Conservation (phyloP, 1,139 yeast genomes). For the Sugiyamaella xylanicola region DNA sequence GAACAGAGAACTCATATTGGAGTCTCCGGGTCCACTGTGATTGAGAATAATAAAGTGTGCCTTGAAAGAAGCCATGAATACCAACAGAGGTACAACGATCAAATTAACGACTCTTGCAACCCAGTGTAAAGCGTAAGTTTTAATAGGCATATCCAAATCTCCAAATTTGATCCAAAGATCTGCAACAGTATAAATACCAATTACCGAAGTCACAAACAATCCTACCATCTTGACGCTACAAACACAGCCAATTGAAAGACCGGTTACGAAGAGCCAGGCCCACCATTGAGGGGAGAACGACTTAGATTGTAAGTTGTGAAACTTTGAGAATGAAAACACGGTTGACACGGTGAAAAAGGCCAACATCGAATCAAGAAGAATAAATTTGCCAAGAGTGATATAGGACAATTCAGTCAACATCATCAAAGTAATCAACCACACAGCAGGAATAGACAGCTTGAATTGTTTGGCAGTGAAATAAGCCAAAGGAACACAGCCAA, state of each 20-base stretch:
- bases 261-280: slow-evolving; percentile 83
- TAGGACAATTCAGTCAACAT: slow-evolving; percentile 84
- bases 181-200: slow-evolving; percentile 80
- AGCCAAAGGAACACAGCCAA: slow-evolving; percentile 89
- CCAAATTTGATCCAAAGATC: slow-evolving; percentile 71
- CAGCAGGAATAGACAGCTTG: slow-evolving; percentile 76
- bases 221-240: slow-evolving; percentile 94
- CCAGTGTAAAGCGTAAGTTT: slow-evolving; percentile 68
- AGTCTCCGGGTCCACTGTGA: slow-evolving; percentile 93
- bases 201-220: slow-evolving; percentile 74
- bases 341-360: slow-evolving; percentile 89
- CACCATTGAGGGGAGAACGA: slow-evolving; percentile 86
- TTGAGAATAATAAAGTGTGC: slow-evolving; percentile 74
- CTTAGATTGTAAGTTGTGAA: slow-evolving; percentile 67
- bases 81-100: slow-evolving; percentile 70
- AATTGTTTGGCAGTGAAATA: slow-evolving; percentile 88
- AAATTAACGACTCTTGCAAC: slow-evolving; percentile 61
- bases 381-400: slow-evolving; percentile 87
- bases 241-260: slow-evolving; percentile 87
- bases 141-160: slow-evolving; percentile 49
- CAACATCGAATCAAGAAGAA: slow-evolving; percentile 93
- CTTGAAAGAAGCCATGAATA: slow-evolving; percentile 74
- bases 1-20: slow-evolving; percentile 94
- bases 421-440: slow-evolving; percentile 88
- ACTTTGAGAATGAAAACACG: slow-evolving; percentile 72